A percentile compares a stretch with the other conserved stretches of the same genome.
These are phyloP conservation scores for Jackrogersella minutella DNA, from an alignment of 495 filamentous ascomycete genomes.

Conservation along the genomic window DNA sequence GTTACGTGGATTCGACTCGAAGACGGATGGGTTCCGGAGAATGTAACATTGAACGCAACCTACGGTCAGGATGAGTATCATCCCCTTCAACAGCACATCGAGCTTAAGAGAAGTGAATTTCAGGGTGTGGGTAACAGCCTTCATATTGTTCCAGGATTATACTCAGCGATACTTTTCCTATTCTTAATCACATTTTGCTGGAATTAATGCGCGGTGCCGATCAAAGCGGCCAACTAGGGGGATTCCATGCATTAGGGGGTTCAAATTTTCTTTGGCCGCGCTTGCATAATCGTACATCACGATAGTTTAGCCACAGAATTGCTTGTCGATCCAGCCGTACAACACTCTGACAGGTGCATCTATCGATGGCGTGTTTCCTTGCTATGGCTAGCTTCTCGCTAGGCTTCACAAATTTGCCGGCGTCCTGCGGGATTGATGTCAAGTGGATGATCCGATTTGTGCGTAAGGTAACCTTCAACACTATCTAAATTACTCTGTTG, in stretches of 20 bases:
- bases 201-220: too few relatives aligned
- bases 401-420: slow-evolving; percentile 19
- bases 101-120: not conserved
- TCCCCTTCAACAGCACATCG: not conserved
- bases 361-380: slow-evolving; percentile 34
- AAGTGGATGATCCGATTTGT: slow-evolving; percentile 38
- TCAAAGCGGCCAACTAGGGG: too few relatives aligned
- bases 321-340: slow-evolving; percentile 40
- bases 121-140: not conserved
- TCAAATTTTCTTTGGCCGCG: too few relatives aligned
- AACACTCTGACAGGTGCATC: slow-evolving; percentile 29
- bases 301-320: too few relatives aligned
- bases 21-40: slow-evolving; percentile 61
- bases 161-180: not conserved
- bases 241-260: too few relatives aligned
- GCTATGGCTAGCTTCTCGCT: slow-evolving; percentile 20
- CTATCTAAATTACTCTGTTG: slow-evolving; percentile 42
- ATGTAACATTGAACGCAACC: slow-evolving; percentile 71
- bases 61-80: slow-evolving; percentile 69
- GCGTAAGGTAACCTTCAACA: slow-evolving; percentile 28
- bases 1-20: slow-evolving; percentile 75
- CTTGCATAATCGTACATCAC: too few relatives aligned
- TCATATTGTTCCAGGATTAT: not conserved
- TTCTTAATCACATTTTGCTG: not conserved
- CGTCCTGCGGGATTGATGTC: slow-evolving; percentile 39